phyloP scores from a whole-genome alignment of 208 protist genomes.

The Trypanosoma boissoni region DNA sequence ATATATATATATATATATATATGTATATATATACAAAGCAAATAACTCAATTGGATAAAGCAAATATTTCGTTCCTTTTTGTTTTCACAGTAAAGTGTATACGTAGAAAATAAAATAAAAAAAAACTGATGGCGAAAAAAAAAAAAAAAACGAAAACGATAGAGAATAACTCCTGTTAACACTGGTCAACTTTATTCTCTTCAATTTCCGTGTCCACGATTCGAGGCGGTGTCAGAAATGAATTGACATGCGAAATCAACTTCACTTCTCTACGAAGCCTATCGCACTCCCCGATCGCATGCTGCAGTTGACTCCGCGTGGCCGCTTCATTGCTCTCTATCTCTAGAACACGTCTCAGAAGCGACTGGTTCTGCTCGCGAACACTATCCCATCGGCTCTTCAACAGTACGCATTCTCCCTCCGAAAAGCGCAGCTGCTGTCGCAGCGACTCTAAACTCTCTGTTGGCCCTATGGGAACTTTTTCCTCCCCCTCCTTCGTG shows the following conservation, averaged over 20 bases:
- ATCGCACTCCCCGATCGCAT: constrained; percentile 11
- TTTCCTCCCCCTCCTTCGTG: neutral
- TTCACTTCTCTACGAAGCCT: constrained; percentile 11
- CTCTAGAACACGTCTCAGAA: constrained; percentile 12
- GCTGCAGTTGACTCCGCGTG: constrained; percentile 2
- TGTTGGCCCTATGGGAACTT: too few relatives aligned
- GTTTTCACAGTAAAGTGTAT: too few relatives aligned
- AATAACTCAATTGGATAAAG: too few relatives aligned
- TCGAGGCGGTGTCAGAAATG: constrained; percentile 2
- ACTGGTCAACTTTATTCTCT: neutral
- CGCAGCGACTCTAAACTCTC: neutral
- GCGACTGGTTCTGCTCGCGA: constrained; percentile 13
- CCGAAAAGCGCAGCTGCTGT: constrained; percentile 6
- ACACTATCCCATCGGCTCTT: constrained; percentile 14
- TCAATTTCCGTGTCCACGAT: neutral
- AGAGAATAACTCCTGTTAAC: too few relatives aligned
- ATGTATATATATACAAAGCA: neutral
- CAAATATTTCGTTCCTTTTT: too few relatives aligned
- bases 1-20: constrained; percentile 9
- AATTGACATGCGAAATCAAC: constrained; percentile 12
- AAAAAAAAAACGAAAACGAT: too few relatives aligned
- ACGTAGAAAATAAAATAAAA: too few relatives aligned
- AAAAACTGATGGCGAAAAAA: too few relatives aligned
- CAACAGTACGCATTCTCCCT: constrained; percentile 16
- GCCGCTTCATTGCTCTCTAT: constrained; percentile 2